These are phyloP conservation scores for Chondrus crispus DNA, from an alignment of 23 red algal species.

Conservation along the genomic window DNA sequence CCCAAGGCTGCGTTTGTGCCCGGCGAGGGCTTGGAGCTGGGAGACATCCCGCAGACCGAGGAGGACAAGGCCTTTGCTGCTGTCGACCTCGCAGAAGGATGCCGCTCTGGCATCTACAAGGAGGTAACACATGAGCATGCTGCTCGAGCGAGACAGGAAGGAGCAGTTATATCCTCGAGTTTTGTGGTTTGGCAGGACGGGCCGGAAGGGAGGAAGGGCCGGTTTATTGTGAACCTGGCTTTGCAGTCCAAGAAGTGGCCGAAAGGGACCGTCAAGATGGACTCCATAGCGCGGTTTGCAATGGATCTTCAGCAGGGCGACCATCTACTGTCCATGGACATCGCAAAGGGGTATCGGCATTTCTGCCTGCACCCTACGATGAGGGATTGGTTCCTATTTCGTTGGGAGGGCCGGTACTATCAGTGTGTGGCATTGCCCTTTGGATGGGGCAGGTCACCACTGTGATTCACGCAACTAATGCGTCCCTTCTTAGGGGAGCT, in stretches of 20 bases:
- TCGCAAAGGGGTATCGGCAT: conserved; percentile 11
- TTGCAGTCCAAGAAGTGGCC: not conserved
- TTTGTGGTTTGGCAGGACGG: not conserved
- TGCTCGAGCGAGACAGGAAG: not conserved
- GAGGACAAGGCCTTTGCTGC: not conserved
- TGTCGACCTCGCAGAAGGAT: not conserved
- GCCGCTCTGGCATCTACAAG: not conserved
- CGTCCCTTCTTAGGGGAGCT: not conserved
- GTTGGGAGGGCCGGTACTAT: not conserved
- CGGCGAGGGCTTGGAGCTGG: not conserved
- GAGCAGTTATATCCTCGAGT: not conserved
- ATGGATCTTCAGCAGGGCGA: not conserved
- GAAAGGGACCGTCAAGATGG: not conserved
- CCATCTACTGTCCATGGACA: not conserved
- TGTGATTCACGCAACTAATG: conserved; percentile 19
- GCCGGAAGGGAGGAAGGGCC: not conserved
- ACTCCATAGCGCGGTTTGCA: not conserved
- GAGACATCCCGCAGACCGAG: not conserved
- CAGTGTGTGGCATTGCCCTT: conserved; percentile 9
- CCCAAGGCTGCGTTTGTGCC: not conserved
- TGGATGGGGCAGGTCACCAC: not conserved
- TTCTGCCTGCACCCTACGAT: not conserved
- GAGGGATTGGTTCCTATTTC: conserved; percentile 24
- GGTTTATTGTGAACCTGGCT: conserved; percentile 9
- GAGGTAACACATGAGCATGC: not conserved